phyloP scores from a whole-genome alignment of 495 filamentous ascomycete species.

The Neurospora cerealis region DNA sequence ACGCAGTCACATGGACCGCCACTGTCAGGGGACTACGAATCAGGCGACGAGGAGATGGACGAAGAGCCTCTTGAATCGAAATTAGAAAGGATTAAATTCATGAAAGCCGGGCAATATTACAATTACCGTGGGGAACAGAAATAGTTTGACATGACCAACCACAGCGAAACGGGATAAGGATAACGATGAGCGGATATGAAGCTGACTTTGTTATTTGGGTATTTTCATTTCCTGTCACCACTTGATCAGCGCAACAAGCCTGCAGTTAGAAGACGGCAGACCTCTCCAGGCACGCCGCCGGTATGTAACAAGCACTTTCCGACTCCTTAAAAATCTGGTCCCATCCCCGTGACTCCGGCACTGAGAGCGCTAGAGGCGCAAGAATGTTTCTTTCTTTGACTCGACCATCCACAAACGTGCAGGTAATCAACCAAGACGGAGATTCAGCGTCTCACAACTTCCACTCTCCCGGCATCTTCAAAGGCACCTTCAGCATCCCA shows the following conservation, averaged over 20 bases:
- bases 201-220: not conserved
- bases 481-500: constrained; percentile 34
- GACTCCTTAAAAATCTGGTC: not conserved
- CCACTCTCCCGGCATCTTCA: constrained; percentile 7
- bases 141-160: not conserved
- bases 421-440: not conserved
- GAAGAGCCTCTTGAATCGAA: not conserved
- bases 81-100: not conserved
- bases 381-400: not conserved
- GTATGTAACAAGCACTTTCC: not conserved
- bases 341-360: not conserved
- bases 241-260: not conserved
- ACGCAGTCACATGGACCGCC: not conserved
- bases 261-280: not conserved
- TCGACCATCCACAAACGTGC: not conserved
- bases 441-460: not conserved
- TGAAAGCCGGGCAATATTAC: not conserved
- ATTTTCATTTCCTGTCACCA: not conserved
- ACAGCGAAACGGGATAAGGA: not conserved
- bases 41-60: not conserved
- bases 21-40: not conserved
- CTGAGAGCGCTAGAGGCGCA: not conserved
- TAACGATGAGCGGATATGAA: not conserved
- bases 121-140: not conserved
- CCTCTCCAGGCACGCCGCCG: not conserved